A percentile compares a stretch with the other conserved stretches of the same genome.
These are phyloP conservation scores for Triticum dicoccoides DNA, from an alignment of 176 grass and related monocot species.

Conservation along the genomic window DNA sequence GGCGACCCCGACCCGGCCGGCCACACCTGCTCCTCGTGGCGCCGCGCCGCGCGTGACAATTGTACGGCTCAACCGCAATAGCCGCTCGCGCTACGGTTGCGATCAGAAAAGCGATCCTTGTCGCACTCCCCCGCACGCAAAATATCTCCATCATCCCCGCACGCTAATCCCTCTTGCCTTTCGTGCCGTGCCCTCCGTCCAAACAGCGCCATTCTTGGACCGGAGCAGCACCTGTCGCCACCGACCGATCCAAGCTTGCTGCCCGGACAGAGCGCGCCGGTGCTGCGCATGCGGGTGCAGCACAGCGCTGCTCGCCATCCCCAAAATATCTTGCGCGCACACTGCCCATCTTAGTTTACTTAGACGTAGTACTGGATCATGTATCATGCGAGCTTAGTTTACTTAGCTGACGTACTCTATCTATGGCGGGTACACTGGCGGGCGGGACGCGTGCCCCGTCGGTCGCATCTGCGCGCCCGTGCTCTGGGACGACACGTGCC, in stretches of 20 bases:
- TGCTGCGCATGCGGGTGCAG: neutral
- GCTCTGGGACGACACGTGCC: slow-evolving; percentile 14
- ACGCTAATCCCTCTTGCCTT: neutral
- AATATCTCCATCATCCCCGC: neutral
- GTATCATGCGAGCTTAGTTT: too few species aligned
- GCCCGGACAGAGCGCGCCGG: neutral
- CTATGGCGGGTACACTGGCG: neutral
- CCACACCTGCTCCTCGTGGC: neutral
- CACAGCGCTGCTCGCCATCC: neutral
- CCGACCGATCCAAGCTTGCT: neutral
- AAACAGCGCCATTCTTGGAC: neutral
- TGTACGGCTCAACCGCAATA: neutral
- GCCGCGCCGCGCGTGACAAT: neutral
- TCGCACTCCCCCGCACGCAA: neutral
- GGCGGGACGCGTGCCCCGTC: neutral
- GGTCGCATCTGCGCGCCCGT: neutral
- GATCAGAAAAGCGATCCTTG: neutral
- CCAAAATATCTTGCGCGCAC: neutral
- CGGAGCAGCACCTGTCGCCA: neutral
- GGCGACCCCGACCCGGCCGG: neutral
- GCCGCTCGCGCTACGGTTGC: too few species aligned
- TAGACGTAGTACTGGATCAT: too few species aligned
- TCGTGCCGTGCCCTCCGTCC: neutral
- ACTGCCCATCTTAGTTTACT: too few species aligned
- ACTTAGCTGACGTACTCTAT: neutral